Percentiles rank a stretch among this genome's conserved stretches.
Evolutionary conservation across 2,329 filamentous ascomycete species (phyloP).

Genomic region (Pseudopyricularia javanii): DNA sequence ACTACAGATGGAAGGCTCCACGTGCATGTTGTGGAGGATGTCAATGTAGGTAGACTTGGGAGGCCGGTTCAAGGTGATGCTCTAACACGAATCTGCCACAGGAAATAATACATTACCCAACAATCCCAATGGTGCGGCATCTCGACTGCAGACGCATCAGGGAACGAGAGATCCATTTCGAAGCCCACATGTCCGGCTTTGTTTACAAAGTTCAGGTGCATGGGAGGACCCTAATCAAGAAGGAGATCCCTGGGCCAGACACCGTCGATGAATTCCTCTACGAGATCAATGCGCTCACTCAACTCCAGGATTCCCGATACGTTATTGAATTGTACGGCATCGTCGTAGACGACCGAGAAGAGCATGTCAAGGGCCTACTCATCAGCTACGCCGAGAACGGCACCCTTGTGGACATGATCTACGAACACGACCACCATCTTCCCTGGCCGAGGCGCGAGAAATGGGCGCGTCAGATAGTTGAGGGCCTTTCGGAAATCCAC

Average conservation of each 20-base stretch:
- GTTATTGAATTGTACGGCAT: conserved; percentile 83
- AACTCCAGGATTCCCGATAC: conserved; percentile 56
- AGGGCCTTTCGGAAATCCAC: conserved; percentile 83
- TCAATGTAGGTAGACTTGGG: conserved; percentile 44
- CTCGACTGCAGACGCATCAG: conserved; percentile 51
- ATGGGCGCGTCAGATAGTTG: conserved; percentile 87
- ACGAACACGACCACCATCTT: conserved; percentile 53
- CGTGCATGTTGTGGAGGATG: conserved; percentile 95
- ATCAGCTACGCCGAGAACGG: conserved; percentile 82
- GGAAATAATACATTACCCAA: conserved; percentile 84
- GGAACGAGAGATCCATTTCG: conserved; percentile 70
- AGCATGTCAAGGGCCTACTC: conserved; percentile 73
- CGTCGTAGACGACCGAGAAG: conserved; percentile 65
- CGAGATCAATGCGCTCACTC: conserved; percentile 88
- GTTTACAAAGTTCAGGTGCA: conserved; percentile 81
- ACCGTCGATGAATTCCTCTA: conserved; percentile 95
- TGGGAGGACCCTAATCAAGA: conserved; percentile 71
- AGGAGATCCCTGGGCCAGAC: conserved; percentile 93
- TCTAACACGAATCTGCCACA: conserved; percentile 12
- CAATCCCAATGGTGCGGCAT: conserved; percentile 60
- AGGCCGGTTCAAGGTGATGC: not conserved
- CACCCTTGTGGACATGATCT: conserved; percentile 81
- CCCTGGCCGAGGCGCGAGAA: conserved; percentile 64
- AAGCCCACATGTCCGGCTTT: conserved; percentile 90
- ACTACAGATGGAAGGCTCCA: conserved; percentile 80